Evolutionary conservation across 179 eudicot genomes (phyloP).

Genomic region (Spinacia oleracea): DNA sequence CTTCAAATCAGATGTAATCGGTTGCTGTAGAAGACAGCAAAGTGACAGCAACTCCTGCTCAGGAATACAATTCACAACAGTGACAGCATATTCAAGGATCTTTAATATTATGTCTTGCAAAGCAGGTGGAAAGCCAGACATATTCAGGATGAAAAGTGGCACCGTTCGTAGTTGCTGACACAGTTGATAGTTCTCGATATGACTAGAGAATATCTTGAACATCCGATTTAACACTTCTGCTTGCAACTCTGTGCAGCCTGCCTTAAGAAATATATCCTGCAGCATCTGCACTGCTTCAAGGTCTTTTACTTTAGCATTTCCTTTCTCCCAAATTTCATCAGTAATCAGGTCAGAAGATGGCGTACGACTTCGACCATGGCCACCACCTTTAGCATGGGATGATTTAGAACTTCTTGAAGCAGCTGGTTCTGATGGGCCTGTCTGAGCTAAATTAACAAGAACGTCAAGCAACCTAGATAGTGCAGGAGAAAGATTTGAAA

Average conservation of each 20-base stretch:
- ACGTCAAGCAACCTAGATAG: conserved; percentile 92
- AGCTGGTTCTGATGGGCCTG: conserved; percentile 62
- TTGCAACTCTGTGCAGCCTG: conserved; percentile 83
- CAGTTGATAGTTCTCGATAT: conserved; percentile 85
- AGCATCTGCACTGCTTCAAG: conserved; percentile 98
- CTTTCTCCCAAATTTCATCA: conserved; percentile 79
- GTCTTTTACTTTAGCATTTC: conserved; percentile 79
- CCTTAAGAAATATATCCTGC: conserved; percentile 97
- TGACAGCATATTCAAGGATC: conserved; percentile 99
- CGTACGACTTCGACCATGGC: conserved; percentile 66
- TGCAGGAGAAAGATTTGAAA: conserved; percentile 69
- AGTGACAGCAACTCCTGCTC: conserved; percentile 99
- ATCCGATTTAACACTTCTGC: conserved; percentile 93
- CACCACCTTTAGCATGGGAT: conserved; percentile 52
- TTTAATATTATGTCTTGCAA: conserved; percentile 90
- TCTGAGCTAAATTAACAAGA: conserved; percentile 83
- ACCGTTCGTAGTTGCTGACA: conserved; percentile 96
- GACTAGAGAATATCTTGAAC: conserved; percentile 97
- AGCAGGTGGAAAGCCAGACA: conserved; percentile 85
- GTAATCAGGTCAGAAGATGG: conserved; percentile 53
- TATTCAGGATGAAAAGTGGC: conserved; percentile 92
- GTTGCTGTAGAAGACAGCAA: conserved; percentile 97
- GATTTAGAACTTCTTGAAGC: conserved; percentile 43
- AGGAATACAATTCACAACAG: conserved; percentile 96
- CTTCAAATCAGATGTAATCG: conserved; percentile 68